A percentile compares a stretch with the other conserved stretches of the same genome.
Conservation (phyloP, 441 rosid species). For the Biscutella laevigata region DNA sequence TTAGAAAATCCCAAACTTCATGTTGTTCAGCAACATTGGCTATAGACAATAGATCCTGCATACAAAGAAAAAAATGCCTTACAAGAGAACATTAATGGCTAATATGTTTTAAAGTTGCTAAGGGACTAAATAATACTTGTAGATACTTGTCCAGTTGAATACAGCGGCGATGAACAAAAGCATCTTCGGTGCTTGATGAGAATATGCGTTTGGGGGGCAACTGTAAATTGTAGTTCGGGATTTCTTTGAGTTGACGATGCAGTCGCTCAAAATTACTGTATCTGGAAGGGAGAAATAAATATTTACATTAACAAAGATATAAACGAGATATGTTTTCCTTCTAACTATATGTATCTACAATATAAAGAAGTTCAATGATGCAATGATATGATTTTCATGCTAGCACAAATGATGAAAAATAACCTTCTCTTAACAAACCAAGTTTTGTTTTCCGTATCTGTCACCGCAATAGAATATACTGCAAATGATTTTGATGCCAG, state of each 20-base stretch:
- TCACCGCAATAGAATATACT: slow-evolving; percentile 92
- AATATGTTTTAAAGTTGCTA: neutral
- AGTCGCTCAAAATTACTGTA: slow-evolving; percentile 91
- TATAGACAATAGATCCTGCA: slow-evolving; percentile 88
- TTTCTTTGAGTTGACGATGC: slow-evolving; percentile 88
- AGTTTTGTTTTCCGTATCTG: slow-evolving; percentile 67
- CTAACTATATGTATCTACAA: too few species aligned
- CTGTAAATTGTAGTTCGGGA: slow-evolving; percentile 90
- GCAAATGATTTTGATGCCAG: slow-evolving; percentile 89
- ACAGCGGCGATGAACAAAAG: slow-evolving; percentile 98
- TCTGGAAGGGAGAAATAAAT: slow-evolving; percentile 38
- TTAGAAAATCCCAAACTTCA: slow-evolving; percentile 98
- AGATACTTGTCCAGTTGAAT: slow-evolving; percentile 89
- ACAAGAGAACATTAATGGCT: slow-evolving; percentile 13
- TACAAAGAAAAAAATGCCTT: slow-evolving; percentile 8
- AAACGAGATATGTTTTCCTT: too few species aligned
- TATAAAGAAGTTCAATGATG: too few species aligned
- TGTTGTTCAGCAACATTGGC: slow-evolving; percentile 98
- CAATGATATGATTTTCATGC: slow-evolving; percentile 1
- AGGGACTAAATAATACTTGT: slow-evolving; percentile 45
- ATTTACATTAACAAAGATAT: too few species aligned
- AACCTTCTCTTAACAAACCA: slow-evolving; percentile 98
- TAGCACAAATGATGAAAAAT: slow-evolving; percentile 23
- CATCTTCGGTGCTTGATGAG: slow-evolving; percentile 96
- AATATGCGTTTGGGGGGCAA: slow-evolving; percentile 98